Conservation (phyloP, 2,329 filamentous ascomycete genomes). For the Epichloe uncinata region DNA sequence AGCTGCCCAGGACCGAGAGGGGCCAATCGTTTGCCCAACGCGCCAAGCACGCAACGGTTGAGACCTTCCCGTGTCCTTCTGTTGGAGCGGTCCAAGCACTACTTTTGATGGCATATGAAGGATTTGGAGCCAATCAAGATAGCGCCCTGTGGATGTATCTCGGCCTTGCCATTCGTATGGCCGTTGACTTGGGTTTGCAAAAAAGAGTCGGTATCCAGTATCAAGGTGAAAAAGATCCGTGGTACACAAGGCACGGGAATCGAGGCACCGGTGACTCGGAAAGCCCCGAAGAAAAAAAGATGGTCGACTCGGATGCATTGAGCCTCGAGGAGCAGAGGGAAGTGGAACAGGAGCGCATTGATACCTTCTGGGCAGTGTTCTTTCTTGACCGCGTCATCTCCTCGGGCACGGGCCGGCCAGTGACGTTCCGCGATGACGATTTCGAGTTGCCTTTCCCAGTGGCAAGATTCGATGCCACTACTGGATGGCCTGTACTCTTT, state of each 20-base stretch:
- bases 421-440: slow-evolving; percentile 72
- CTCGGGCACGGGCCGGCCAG: slow-evolving; percentile 71
- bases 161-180: slow-evolving; percentile 74
- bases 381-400: slow-evolving; percentile 80
- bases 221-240: slow-evolving; percentile 39
- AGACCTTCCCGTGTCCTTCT: slow-evolving; percentile 70
- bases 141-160: slow-evolving; percentile 92
- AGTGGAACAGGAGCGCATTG: slow-evolving; percentile 68
- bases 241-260: slow-evolving; percentile 32
- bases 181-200: slow-evolving; percentile 66
- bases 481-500: slow-evolving; percentile 64
- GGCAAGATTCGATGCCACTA: slow-evolving; percentile 35
- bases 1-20: slow-evolving; percentile 48
- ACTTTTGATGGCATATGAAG: slow-evolving; percentile 73
- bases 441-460: slow-evolving; percentile 64
- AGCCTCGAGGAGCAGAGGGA: slow-evolving; percentile 43
- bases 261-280: slow-evolving; percentile 21
- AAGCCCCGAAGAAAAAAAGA: slow-evolving; percentile 27
- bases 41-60: slow-evolving; percentile 69
- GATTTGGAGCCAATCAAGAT: slow-evolving; percentile 78
- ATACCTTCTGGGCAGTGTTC: slow-evolving; percentile 86
- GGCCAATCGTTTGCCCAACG: slow-evolving; percentile 69
- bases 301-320: slow-evolving; percentile 25
- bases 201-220: slow-evolving; percentile 67
- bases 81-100: slow-evolving; percentile 76